Conservation (phyloP, 2,329 filamentous ascomycete genomes). For the Colletotrichum spinosum region DNA sequence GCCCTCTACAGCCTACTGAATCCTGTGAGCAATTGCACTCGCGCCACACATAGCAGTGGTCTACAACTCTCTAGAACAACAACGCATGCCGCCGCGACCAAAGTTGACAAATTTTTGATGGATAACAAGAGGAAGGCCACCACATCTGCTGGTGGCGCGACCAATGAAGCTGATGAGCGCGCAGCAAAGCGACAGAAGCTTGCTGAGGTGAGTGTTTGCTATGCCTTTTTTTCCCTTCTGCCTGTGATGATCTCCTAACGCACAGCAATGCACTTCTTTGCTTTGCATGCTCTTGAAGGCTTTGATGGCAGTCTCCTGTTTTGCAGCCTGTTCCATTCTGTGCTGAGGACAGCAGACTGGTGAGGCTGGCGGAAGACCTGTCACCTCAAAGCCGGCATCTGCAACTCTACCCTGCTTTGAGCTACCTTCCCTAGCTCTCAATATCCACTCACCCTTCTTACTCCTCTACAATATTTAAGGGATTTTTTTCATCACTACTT, state of each 20-base stretch:
- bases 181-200: slow-evolving; percentile 67
- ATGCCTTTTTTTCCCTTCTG: slow-evolving; percentile 13
- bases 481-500: slow-evolving; percentile 10
- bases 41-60: neutral
- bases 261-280: no score
- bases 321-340: slow-evolving; percentile 12
- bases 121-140: slow-evolving; percentile 68
- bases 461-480: slow-evolving; percentile 24
- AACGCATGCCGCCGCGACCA: slow-evolving; percentile 31
- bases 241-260: neutral
- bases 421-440: neutral
- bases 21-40: slow-evolving; percentile 25
- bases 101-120: slow-evolving; percentile 50
- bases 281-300: slow-evolving; percentile 7
- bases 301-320: neutral
- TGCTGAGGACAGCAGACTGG: slow-evolving; percentile 5
- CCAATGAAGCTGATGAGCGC: slow-evolving; percentile 61
- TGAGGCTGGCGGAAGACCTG: neutral
- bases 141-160: slow-evolving; percentile 53
- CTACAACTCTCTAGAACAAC: slow-evolving; percentile 1
- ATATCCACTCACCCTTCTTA: slow-evolving; percentile 13
- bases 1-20: slow-evolving; percentile 3
- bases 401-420: slow-evolving; percentile 23
- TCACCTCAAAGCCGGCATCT: slow-evolving; percentile 3
- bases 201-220: slow-evolving; percentile 57